Percentiles rank a stretch among this genome's conserved stretches.
phyloP scores from a whole-genome alignment of 2,329 filamentous ascomycete genomes.

The Diaporthe sp. region DNA sequence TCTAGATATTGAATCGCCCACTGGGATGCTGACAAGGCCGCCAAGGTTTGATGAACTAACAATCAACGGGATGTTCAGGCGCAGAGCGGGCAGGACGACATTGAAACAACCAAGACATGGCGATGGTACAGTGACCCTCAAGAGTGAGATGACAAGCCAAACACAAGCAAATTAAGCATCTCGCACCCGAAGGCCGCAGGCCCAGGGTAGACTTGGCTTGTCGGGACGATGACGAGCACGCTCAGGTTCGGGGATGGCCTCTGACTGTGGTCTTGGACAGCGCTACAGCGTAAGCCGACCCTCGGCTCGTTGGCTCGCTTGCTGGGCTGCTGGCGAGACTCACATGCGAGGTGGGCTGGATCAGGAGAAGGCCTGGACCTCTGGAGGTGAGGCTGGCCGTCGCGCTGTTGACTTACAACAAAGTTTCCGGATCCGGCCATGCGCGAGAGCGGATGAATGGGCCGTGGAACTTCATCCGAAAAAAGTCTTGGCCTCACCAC shows the following conservation, averaged over 20 bases:
- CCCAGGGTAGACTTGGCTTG: conserved; percentile 16
- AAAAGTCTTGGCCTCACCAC: conserved; percentile 14
- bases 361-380: not conserved
- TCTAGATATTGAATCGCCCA: conserved; percentile 1
- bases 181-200: conserved; percentile 12
- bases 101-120: conserved; percentile 34
- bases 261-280: not conserved
- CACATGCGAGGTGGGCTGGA: conserved; percentile 15
- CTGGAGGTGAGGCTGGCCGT: not conserved
- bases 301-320: not conserved
- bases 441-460: not conserved
- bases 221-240: conserved; percentile 12
- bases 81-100: conserved; percentile 8
- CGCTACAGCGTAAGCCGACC: too few relatives aligned
- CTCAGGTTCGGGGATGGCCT: not conserved
- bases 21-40: not conserved
- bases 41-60: conserved; percentile 31
- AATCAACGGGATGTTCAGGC: conserved; percentile 22
- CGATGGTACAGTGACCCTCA: not conserved
- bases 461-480: conserved; percentile 26
- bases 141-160: conserved; percentile 29
- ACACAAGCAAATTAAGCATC: conserved; percentile 29
- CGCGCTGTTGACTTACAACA: not conserved
- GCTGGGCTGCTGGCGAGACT: not conserved
- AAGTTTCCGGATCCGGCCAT: conserved; percentile 22